Evolutionary conservation across 1,139 yeast genomes (phyloP), one percentile per base, ranked within the genome.

Genomic region (Yamadazyma diddensiae): DNA sequence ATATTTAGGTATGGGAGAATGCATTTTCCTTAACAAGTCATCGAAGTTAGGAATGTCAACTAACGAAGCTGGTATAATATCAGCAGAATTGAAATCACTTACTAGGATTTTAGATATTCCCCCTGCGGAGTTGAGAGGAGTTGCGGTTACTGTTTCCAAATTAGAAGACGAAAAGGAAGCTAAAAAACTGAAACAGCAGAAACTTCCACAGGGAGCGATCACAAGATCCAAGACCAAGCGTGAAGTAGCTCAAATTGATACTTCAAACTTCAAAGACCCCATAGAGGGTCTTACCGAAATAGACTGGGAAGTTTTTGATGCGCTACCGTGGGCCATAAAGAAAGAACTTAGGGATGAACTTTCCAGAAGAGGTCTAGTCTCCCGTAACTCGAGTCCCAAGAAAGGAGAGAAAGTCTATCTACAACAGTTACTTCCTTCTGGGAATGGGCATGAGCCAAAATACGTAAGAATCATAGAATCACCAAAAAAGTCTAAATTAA

Each of bases 1-100:
- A 49, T 81, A 65, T 53, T 46, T 92, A 48, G 98, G 98, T 0
- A 77, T 83, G 77, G 97, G 98, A 0, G 50, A 53, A 12, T 87
- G 96, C 54, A 86, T 80, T 31, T 66, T 79, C 25, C 57, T 71
- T 14, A 77, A 79, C 32, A 80, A 78, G 45, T 65, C 82, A 2
- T 64, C 82, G 2, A 64, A 67, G 28, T 50, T 87, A n/a, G 88
- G 88, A 0, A 55, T 73, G 0, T 68, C 82, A 2, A 80, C 94
- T 0, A 69, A 76, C 46, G 85, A 81, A 31, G 49, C 67, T 47
- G 85, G 85, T 0, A 55, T 75, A 5, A 57, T 90, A 3, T 74
- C 81, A 0, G 67, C 79, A 3, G 87, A 82, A 47, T 56, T 80
- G 9, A 76, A 78, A 43, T 65, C 76, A 6, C 51, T 84, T 16